These are phyloP conservation scores for Scedosporium dehoogii DNA, from an alignment of 2,329 filamentous ascomycete genomes.

Conservation along the genomic window DNA sequence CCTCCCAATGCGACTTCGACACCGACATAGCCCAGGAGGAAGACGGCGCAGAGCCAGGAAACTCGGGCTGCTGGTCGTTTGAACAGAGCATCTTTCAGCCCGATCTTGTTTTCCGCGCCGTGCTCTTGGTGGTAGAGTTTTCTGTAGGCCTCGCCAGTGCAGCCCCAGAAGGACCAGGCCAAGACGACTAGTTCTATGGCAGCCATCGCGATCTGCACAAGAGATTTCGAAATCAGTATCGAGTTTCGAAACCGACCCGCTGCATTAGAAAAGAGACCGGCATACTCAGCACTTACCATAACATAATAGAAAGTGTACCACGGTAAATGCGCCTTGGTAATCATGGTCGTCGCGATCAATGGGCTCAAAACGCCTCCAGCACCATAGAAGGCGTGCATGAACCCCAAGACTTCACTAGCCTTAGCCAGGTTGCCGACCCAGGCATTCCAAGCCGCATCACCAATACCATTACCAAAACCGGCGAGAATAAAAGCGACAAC, in stretches of 20 bases:
- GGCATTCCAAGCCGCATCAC: conserved; percentile 50
- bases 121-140: conserved; percentile 15
- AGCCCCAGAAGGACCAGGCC: conserved; percentile 51
- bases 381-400: conserved; percentile 64
- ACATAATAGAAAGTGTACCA: conserved; percentile 68
- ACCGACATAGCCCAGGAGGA: conserved; percentile 71
- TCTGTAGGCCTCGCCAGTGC: conserved; percentile 48
- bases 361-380: conserved; percentile 61
- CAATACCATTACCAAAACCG: conserved; percentile 62
- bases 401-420: conserved; percentile 62
- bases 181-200: conserved; percentile 44
- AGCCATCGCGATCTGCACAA: conserved; percentile 39
- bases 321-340: conserved; percentile 47
- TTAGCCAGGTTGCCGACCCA: conserved; percentile 62
- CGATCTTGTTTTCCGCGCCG: background rate
- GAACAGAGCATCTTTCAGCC: conserved; percentile 1
- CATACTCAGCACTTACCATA: conserved; percentile 27
- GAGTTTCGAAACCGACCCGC: background rate
- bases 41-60: conserved; percentile 63
- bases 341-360: conserved; percentile 62
- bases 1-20: conserved; percentile 64
- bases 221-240: background rate
- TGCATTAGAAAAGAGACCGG: too few species aligned
- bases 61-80: conserved; percentile 3
- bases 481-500: conserved; percentile 55